phyloP scores from a whole-genome alignment of 805 yeast genomes.

The Zygotorulaspora chibaensis region DNA sequence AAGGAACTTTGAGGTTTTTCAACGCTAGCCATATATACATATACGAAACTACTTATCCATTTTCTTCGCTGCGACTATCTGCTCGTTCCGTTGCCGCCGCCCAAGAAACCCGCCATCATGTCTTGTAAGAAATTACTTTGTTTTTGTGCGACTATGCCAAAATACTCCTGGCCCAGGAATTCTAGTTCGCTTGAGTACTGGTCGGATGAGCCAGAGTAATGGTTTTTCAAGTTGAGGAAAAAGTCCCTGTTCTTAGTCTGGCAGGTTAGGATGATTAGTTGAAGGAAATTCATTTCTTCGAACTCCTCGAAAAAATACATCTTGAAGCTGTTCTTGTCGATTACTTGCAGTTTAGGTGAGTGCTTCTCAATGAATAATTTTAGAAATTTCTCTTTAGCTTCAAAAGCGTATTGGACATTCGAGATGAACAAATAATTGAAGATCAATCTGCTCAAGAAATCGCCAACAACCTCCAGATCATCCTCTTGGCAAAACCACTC shows the following conservation, averaged over 20 bases:
- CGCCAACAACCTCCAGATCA: conserved; percentile 30
- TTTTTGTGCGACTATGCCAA: conserved; percentile 50
- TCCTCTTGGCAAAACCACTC: conserved; percentile 41
- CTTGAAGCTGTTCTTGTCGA: conserved; percentile 34
- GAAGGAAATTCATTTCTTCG: conserved; percentile 62
- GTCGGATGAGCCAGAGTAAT: conserved; percentile 40
- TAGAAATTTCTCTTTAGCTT: conserved; percentile 39
- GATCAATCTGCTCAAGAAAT: conserved; percentile 53
- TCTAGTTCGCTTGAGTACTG: conserved; percentile 42
- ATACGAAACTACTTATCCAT: conserved; percentile 1
- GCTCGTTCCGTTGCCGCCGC: conserved; percentile 30
- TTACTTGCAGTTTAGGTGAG: conserved; percentile 20
- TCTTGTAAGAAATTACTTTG: conserved; percentile 59
- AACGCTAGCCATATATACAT: background rate
- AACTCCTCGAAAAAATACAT: conserved; percentile 39
- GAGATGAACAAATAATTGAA: conserved; percentile 68
- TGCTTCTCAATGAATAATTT: conserved; percentile 26
- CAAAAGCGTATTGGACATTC: conserved; percentile 56
- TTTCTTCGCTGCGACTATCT: conserved; percentile 1
- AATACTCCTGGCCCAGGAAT: conserved; percentile 57
- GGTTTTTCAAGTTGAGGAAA: conserved; percentile 48
- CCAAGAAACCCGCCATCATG: conserved; percentile 69
- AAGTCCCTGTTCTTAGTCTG: conserved; percentile 49
- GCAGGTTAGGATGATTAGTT: conserved; percentile 57
- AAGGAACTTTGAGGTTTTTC: conserved; percentile 10